A percentile compares a stretch with the other conserved stretches of the same genome.
Evolutionary conservation across 257 asterid genomes (phyloP).

Genomic region (Parsonsia alboflavescens): DNA sequence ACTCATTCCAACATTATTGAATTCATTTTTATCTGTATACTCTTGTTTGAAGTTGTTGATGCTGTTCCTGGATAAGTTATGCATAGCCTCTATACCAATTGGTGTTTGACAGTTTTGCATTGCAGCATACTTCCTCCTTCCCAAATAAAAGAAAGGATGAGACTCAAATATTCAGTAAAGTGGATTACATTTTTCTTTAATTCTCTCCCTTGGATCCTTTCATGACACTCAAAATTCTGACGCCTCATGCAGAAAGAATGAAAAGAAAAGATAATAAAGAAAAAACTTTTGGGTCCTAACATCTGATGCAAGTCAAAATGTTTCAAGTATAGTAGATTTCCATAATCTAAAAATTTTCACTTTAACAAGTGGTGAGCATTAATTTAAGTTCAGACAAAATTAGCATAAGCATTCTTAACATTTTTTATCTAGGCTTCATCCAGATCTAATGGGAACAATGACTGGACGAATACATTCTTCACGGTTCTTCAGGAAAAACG

Average conservation of each 20-base stretch:
- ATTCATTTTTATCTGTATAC: conserved; percentile 19
- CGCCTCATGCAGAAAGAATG: not conserved
- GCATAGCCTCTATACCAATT: conserved; percentile 50
- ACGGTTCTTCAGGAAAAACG: not conserved
- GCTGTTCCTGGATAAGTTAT: conserved; percentile 32
- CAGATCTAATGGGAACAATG: not conserved
- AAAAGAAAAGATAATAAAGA: not conserved
- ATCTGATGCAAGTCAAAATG: not conserved
- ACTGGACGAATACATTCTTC: not conserved
- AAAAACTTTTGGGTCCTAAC: not conserved
- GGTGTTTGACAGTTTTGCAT: conserved; percentile 61
- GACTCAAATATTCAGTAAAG: not conserved
- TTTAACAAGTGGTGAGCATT: not conserved
- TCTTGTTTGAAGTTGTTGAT: conserved; percentile 31
- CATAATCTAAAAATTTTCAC: not conserved
- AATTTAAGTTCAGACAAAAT: not conserved
- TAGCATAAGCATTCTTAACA: not conserved
- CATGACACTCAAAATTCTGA: not conserved
- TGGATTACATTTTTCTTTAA: not conserved
- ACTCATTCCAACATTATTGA: conserved; percentile 17
- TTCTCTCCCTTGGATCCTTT: not conserved
- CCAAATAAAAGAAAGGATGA: not conserved
- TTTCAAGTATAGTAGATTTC: not conserved
- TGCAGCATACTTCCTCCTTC: conserved; percentile 77
- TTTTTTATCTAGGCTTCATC: not conserved